phyloP scores from a whole-genome alignment of 805 yeast genomes.

The Wickerhamomyces rabaulensis region DNA sequence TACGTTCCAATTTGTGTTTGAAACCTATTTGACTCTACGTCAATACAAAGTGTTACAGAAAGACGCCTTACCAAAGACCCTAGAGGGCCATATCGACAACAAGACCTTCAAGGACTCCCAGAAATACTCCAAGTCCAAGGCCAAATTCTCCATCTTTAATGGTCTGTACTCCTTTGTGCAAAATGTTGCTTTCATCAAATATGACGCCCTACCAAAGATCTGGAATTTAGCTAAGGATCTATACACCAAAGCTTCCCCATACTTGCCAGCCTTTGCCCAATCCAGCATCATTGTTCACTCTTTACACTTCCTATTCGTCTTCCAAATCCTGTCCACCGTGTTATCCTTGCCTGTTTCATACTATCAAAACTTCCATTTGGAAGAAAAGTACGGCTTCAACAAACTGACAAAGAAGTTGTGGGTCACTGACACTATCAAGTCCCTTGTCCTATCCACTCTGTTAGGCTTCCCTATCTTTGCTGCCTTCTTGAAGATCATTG shows the following conservation, averaged over 20 bases:
- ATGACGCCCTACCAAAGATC: constrained; percentile 57
- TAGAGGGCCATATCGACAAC: constrained; percentile 61
- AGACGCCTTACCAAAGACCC: constrained; percentile 59
- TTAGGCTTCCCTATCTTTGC: constrained; percentile 73
- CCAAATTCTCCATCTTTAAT: constrained; percentile 57
- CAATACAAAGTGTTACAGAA: constrained; percentile 65
- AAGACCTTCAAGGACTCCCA: constrained; percentile 76
- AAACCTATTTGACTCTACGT: constrained; percentile 66
- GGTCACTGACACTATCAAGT: constrained; percentile 67
- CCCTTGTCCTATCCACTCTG: constrained; percentile 43
- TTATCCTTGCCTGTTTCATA: constrained; percentile 63
- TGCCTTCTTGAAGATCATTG: constrained; percentile 75
- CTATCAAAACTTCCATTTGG: constrained; percentile 81
- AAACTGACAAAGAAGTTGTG: constrained; percentile 72
- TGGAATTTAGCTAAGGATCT: constrained; percentile 47
- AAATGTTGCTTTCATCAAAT: constrained; percentile 53
- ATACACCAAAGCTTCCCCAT: constrained; percentile 22
- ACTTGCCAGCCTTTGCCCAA: constrained; percentile 27
- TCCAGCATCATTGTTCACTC: constrained; percentile 69
- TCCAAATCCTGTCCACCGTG: constrained; percentile 45
- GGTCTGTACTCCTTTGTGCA: constrained; percentile 47
- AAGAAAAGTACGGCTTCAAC: constrained; percentile 91
- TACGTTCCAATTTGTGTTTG: constrained; percentile 69
- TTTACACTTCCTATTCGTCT: constrained; percentile 52
- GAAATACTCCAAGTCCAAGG: constrained; percentile 73